Evolutionary conservation across 1,284 basidiomycete genomes (phyloP).

Genomic region (Naganishia sp.): DNA sequence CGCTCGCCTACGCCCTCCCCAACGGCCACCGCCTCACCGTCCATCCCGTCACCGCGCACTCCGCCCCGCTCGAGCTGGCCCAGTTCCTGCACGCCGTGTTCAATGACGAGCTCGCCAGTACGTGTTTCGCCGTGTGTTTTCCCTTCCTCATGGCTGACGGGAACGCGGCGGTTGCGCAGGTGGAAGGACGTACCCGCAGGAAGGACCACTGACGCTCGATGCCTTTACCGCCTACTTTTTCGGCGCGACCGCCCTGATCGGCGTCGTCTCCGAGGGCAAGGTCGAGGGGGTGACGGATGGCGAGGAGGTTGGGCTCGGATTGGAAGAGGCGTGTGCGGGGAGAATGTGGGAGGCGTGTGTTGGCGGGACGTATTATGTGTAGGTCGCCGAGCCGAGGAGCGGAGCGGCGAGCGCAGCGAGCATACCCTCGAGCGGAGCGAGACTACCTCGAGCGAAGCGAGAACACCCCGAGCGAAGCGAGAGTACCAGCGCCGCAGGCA

Average conservation of each 20-base stretch:
- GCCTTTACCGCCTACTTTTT: conserved; percentile 71
- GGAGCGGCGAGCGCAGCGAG: too few relatives aligned
- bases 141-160: neutral
- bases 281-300: conserved; percentile 39
- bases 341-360: conserved; percentile 68
- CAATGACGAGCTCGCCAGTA: conserved; percentile 67
- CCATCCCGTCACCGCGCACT: conserved; percentile 65
- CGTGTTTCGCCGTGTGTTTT: conserved; percentile 26
- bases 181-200: conserved; percentile 82
- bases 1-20: conserved; percentile 47
- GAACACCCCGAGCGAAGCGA: too few relatives aligned
- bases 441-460: too few relatives aligned
- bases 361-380: conserved; percentile 79
- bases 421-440: too few relatives aligned
- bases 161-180: conserved; percentile 35
- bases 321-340: conserved; percentile 58
- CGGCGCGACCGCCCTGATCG: conserved; percentile 72
- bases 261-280: conserved; percentile 56
- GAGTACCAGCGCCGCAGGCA: too few relatives aligned
- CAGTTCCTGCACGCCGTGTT: conserved; percentile 67
- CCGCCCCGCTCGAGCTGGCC: conserved; percentile 61
- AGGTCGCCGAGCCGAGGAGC: conserved; percentile 39
- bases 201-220: conserved; percentile 60
- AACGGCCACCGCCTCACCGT: conserved; percentile 54
- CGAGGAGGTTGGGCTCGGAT: neutral